Percentiles rank a stretch among this genome's conserved stretches.
phyloP scores from a whole-genome alignment of 768 basidiomycete species.

The Cystofilobasidium bisporidii region DNA sequence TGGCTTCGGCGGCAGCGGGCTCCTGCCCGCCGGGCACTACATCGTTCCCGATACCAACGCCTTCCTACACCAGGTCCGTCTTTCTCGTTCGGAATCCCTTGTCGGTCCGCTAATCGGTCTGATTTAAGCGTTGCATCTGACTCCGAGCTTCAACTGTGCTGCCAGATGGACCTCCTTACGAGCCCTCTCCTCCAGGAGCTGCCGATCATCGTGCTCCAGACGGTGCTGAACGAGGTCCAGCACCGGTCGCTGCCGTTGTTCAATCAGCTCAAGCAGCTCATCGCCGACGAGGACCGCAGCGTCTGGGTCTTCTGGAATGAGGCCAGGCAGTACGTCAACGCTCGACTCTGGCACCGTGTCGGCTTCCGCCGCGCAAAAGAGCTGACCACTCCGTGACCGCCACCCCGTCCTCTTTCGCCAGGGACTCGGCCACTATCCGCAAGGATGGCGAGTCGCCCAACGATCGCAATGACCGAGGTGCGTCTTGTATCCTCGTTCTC shows the following conservation, averaged over 20 bases:
- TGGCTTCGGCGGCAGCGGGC: constrained; percentile 44
- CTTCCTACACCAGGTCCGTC: constrained; percentile 73
- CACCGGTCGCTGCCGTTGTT: constrained; percentile 86
- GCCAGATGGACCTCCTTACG: constrained; percentile 86
- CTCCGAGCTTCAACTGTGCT: too few relatives aligned
- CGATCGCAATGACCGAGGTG: constrained; percentile 89
- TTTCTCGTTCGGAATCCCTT: too few relatives aligned
- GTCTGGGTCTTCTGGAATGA: constrained; percentile 49
- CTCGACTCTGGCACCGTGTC: too few relatives aligned
- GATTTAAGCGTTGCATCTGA: too few relatives aligned
- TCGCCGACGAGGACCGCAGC: constrained; percentile 56
- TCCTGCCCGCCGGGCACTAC: constrained; percentile 48
- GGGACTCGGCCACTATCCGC: constrained; percentile 25
- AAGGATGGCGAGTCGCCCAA: constrained; percentile 67
- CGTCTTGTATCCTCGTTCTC: background rate
- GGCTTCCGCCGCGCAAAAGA: too few relatives aligned
- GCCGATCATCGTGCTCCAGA: constrained; percentile 85
- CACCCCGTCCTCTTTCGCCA: background rate
- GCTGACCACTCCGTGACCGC: too few relatives aligned
- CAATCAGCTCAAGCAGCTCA: constrained; percentile 77
- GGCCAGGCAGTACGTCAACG: constrained; percentile 42
- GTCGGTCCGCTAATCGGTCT: too few relatives aligned
- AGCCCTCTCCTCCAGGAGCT: constrained; percentile 56
- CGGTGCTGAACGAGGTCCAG: constrained; percentile 90
- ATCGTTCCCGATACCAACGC: constrained; percentile 91